Conservation (phyloP, 177 flowering plant genomes). For the Telopea speciosissima region DNA sequence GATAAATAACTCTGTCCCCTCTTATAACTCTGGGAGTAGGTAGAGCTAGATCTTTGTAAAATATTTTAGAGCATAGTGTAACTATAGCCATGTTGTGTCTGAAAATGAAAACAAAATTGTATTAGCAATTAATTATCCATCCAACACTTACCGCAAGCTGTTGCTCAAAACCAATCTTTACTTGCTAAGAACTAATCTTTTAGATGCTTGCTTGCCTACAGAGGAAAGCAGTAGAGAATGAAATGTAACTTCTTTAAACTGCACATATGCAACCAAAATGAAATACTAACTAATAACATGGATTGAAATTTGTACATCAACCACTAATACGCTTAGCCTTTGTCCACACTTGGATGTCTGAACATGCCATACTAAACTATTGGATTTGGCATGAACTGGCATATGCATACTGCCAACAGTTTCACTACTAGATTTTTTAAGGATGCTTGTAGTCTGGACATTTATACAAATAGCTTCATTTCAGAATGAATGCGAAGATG, state of each 20-base stretch:
- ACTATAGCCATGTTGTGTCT: conserved; percentile 32
- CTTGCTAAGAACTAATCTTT: not conserved
- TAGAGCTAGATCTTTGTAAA: conserved; percentile 20
- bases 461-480: not conserved
- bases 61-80: conserved; percentile 30
- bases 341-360: no score
- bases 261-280: no score
- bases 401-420: not conserved
- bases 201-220: not conserved
- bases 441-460: not conserved
- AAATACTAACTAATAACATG: no score
- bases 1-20: conserved; percentile 6
- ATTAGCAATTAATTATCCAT: conserved; percentile 3
- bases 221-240: not conserved
- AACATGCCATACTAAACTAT: not conserved
- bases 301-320: no score
- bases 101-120: conserved; percentile 5
- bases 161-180: no score
- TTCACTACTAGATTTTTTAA: no score
- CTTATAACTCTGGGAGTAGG: conserved; percentile 9
- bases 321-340: no score
- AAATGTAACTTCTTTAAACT: not conserved
- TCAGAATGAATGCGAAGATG: not conserved
- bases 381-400: not conserved
- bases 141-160: not conserved